Evolutionary conservation across 2,329 filamentous ascomycete genomes (phyloP).

Genomic region (Chrysosporium queenslandicum): DNA sequence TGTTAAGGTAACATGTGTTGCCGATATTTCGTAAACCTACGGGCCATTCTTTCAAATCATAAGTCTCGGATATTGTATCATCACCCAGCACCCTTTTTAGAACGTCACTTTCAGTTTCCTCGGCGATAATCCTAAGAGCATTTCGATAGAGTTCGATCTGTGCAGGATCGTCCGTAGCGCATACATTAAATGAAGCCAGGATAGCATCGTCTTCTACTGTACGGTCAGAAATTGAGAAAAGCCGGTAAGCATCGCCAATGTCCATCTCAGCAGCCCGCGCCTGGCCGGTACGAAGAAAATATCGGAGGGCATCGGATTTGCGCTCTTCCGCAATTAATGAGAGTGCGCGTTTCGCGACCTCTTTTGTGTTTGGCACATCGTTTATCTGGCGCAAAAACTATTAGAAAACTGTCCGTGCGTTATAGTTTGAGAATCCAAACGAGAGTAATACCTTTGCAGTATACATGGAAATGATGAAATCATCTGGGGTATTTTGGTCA

Average conservation of each 20-base stretch:
- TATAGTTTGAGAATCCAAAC: neutral
- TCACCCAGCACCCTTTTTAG: constrained; percentile 30
- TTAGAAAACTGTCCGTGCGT: neutral
- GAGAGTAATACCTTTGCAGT: constrained; percentile 42
- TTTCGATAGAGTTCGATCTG: constrained; percentile 38
- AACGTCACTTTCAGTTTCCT: constrained; percentile 32
- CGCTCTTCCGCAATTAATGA: constrained; percentile 49
- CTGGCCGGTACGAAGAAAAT: constrained; percentile 45
- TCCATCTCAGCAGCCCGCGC: constrained; percentile 46
- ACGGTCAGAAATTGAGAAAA: constrained; percentile 45
- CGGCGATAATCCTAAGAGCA: constrained; percentile 41
- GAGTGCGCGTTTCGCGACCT: constrained; percentile 47
- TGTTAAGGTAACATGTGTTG: constrained; percentile 97
- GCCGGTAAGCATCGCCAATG: constrained; percentile 43
- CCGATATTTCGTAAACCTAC: constrained; percentile 88
- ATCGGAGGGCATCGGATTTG: constrained; percentile 45
- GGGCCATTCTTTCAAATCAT: constrained; percentile 50
- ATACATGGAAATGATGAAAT: constrained; percentile 49
- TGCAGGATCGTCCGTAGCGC: constrained; percentile 38
- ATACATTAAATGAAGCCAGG: constrained; percentile 40
- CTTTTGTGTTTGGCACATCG: constrained; percentile 43
- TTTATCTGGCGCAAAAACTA: constrained; percentile 31
- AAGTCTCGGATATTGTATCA: constrained; percentile 24
- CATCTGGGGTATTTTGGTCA: constrained; percentile 42
- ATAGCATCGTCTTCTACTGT: constrained; percentile 44